Percentiles rank a stretch among this genome's conserved stretches.
phyloP scores from a whole-genome alignment of 2,329 filamentous ascomycete species.

The Ophiocordyceps camponoti-saundersi region DNA sequence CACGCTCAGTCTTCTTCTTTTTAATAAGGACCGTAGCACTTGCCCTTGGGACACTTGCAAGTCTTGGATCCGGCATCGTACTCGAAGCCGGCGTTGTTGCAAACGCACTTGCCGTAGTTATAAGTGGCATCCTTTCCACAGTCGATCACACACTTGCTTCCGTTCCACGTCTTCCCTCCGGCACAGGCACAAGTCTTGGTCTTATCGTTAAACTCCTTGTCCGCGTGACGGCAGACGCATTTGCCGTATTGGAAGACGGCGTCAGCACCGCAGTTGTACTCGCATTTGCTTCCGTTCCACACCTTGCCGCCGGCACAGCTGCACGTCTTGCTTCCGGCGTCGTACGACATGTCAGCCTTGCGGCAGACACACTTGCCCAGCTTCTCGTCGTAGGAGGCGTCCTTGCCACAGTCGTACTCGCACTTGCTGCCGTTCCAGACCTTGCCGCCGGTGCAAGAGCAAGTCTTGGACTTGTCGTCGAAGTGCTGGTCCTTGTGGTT shows the following conservation, averaged over 20 bases:
- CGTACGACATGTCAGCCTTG: not conserved
- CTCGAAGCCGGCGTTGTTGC: not conserved
- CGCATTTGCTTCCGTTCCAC: constrained; percentile 2
- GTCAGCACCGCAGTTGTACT: constrained; percentile 1
- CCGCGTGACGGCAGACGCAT: constrained; percentile 1
- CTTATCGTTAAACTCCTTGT: not conserved
- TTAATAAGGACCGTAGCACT: not conserved
- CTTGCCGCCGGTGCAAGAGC: constrained; percentile 1
- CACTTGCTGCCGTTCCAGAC: not conserved
- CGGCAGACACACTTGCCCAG: constrained; percentile 1
- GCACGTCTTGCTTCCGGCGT: constrained; percentile 1
- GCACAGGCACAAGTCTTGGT: constrained; percentile 2
- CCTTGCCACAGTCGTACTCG: constrained; percentile 1
- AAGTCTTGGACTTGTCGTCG: not conserved
- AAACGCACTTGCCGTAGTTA: not conserved
- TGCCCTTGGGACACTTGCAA: constrained; percentile 1
- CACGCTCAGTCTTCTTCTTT: no score
- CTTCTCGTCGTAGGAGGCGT: not conserved
- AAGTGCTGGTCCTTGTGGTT: not conserved
- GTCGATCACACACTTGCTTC: not conserved
- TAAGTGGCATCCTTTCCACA: constrained; percentile 3
- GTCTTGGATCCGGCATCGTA: not conserved
- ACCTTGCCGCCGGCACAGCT: not conserved
- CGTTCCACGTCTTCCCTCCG: constrained; percentile 1
- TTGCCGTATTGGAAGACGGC: not conserved